Percentiles rank a stretch among this genome's conserved stretches.
Evolutionary conservation across 2,329 filamentous ascomycete genomes (phyloP).

Genomic region (Colletotrichum camelliae): DNA sequence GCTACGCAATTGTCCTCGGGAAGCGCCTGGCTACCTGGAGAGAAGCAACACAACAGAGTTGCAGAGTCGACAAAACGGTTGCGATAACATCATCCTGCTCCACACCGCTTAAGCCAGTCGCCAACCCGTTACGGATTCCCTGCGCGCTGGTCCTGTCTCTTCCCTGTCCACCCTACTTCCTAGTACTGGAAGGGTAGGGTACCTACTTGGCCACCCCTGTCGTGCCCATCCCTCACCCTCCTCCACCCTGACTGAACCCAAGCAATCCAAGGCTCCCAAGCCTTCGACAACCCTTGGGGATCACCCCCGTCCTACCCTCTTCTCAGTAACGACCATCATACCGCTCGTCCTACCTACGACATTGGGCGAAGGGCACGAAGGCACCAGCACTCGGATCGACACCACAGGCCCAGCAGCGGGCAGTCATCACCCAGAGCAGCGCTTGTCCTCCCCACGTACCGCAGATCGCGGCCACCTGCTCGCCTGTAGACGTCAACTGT

Average conservation of each 20-base stretch:
- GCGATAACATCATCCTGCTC: conserved; percentile 19
- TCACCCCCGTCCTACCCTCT: not conserved
- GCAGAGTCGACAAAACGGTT: conserved; percentile 9
- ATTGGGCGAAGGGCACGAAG: not conserved
- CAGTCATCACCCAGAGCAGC: not conserved
- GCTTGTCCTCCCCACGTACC: not conserved
- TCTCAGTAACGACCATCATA: not conserved
- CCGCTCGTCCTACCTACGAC: not conserved
- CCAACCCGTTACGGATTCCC: not conserved
- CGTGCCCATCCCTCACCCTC: not conserved
- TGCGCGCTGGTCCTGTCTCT: not conserved
- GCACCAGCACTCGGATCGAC: not conserved
- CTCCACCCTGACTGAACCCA: not conserved
- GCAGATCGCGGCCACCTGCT: conserved; percentile 12
- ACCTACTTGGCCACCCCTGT: conserved; percentile 1
- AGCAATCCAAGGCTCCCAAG: not conserved
- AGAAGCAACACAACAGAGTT: not conserved
- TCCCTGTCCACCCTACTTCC: not conserved
- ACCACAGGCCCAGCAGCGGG: not conserved
- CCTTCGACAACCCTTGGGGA: conserved; percentile 1
- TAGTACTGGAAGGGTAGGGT: not conserved
- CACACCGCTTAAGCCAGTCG: conserved; percentile 12
- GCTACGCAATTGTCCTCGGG: not conserved
- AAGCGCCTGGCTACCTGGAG: not conserved
- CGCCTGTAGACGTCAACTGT: conserved; percentile 13